A percentile compares a stretch with the other conserved stretches of the same genome.
These are phyloP conservation scores for Sisymbrium irio DNA, from an alignment of 345 rosid genomes.

Conservation along the genomic window DNA sequence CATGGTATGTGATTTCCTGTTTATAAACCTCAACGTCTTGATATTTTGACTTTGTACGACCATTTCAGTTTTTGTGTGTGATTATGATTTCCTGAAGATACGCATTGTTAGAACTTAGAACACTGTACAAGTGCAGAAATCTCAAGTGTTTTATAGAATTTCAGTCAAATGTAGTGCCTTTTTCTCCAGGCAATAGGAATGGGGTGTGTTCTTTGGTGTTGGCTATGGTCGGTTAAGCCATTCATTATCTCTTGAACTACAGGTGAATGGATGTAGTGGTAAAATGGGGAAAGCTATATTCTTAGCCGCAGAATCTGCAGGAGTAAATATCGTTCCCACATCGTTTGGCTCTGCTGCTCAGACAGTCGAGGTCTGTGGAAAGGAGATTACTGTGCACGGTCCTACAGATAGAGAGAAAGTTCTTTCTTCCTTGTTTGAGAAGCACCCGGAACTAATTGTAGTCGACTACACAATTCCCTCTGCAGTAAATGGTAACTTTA, in stretches of 20 bases:
- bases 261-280: conserved; percentile 90
- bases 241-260: conserved; percentile 1
- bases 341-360: conserved; percentile 66
- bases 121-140: not conserved
- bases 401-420: conserved; percentile 67
- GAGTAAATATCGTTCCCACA: conserved; percentile 67
- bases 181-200: not conserved
- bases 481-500: conserved; percentile 76
- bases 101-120: not conserved
- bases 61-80: not conserved
- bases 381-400: conserved; percentile 66
- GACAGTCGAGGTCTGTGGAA: conserved; percentile 64
- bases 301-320: conserved; percentile 82
- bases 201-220: not conserved
- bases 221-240: not conserved
- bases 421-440: conserved; percentile 53
- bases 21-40: not conserved
- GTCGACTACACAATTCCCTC: conserved; percentile 86
- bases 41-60: not conserved
- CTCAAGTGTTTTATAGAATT: not conserved
- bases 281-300: conserved; percentile 92
- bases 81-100: not conserved
- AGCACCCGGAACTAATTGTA: conserved; percentile 70
- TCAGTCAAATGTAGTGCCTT: not conserved
- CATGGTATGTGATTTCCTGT: conserved; percentile 36